Conservation (phyloP, 345 rosid species). For the Eucalyptus virginea region DNA sequence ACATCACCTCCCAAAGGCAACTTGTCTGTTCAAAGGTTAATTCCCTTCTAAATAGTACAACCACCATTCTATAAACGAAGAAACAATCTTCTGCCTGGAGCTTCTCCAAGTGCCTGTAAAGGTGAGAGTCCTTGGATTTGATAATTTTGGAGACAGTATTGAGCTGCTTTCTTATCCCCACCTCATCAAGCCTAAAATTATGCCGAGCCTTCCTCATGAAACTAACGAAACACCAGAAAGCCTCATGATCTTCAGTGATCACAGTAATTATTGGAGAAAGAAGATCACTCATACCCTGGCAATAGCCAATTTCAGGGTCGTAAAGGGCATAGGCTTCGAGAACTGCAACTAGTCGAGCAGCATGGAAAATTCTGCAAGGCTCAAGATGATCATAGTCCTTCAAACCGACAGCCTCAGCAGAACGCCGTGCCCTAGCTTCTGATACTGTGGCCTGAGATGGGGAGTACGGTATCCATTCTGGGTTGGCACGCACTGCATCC, state of each 20-base stretch:
- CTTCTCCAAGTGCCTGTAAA: slow-evolving; percentile 79
- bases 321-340: slow-evolving; percentile 91
- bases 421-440: slow-evolving; percentile 42
- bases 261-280: slow-evolving; percentile 84
- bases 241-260: slow-evolving; percentile 76
- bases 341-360: slow-evolving; percentile 86
- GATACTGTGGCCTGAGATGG: slow-evolving; percentile 53
- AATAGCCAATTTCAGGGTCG: slow-evolving; percentile 92
- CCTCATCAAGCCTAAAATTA: slow-evolving; percentile 87
- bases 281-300: slow-evolving; percentile 99
- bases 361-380: slow-evolving; percentile 73
- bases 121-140: slow-evolving; percentile 75
- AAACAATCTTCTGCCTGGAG: slow-evolving; percentile 95
- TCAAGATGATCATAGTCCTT: slow-evolving; percentile 75
- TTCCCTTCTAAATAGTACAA: slow-evolving; percentile 86
- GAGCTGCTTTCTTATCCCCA: slow-evolving; percentile 86
- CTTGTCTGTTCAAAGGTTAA: slow-evolving; percentile 76
- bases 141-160: slow-evolving; percentile 79
- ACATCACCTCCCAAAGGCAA: slow-evolving; percentile 93
- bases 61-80: slow-evolving; percentile 96
- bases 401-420: slow-evolving; percentile 67
- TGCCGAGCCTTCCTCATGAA: slow-evolving; percentile 96
- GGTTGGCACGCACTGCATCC: slow-evolving; percentile 92
- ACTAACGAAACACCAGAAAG: slow-evolving; percentile 93
- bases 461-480: slow-evolving; percentile 66